These are phyloP conservation scores for Odontarrhena argentea DNA, from an alignment of 345 rosid genomes.

Conservation along the genomic window DNA sequence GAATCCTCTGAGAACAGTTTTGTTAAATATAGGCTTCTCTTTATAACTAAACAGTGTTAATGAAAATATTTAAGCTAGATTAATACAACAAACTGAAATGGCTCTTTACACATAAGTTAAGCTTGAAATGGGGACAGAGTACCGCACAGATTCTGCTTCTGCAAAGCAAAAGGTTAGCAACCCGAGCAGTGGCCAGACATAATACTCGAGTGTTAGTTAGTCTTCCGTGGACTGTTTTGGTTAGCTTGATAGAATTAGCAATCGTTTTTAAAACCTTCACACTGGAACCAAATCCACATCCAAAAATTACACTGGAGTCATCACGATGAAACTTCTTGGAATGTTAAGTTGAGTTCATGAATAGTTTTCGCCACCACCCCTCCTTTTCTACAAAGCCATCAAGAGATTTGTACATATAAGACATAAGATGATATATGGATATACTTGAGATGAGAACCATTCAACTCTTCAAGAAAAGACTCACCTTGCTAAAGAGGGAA, in stretches of 20 bases:
- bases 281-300: slow-evolving; percentile 12
- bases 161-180: slow-evolving; percentile 1
- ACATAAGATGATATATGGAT: slow-evolving; percentile 3
- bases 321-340: slow-evolving; percentile 70
- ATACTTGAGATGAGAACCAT: background rate
- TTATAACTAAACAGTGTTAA: slow-evolving; percentile 11
- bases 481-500: slow-evolving; percentile 66
- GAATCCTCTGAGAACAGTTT: slow-evolving; percentile 37
- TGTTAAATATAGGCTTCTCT: slow-evolving; percentile 25
- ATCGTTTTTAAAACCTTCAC: slow-evolving; percentile 23
- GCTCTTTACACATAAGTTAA: slow-evolving; percentile 43
- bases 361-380: slow-evolving; percentile 78
- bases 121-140: slow-evolving; percentile 24
- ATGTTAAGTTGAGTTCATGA: slow-evolving; percentile 74
- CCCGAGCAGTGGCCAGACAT: slow-evolving; percentile 12
- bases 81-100: slow-evolving; percentile 37
- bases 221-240: slow-evolving; percentile 35
- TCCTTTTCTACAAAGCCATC: slow-evolving; percentile 64
- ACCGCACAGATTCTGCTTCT: background rate
- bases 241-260: slow-evolving; percentile 39
- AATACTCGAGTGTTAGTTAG: slow-evolving; percentile 31
- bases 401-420: slow-evolving; percentile 6
- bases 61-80: slow-evolving; percentile 21
- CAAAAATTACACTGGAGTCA: slow-evolving; percentile 1
- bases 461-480: slow-evolving; percentile 6